These are phyloP conservation scores for Arachnopeziza araneosa DNA, from an alignment of 2,329 filamentous ascomycete species.

Conservation along the genomic window DNA sequence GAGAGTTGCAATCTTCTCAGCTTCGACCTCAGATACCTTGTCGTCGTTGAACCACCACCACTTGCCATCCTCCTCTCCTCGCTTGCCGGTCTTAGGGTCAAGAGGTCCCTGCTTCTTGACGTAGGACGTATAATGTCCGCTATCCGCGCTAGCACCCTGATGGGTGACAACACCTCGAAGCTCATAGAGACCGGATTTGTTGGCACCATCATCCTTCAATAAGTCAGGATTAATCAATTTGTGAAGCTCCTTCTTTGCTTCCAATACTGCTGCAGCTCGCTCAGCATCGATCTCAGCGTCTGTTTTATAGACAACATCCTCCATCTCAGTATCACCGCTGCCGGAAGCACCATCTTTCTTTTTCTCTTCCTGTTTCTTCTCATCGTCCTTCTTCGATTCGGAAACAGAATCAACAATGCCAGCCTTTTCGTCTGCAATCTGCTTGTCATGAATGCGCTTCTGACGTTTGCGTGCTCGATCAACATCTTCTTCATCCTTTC, in stretches of 20 bases:
- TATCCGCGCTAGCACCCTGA: slow-evolving; percentile 93
- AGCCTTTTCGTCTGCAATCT: slow-evolving; percentile 43
- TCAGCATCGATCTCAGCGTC: slow-evolving; percentile 91
- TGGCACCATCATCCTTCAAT: slow-evolving; percentile 72
- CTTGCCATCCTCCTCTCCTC: slow-evolving; percentile 78
- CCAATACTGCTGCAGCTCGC: slow-evolving; percentile 65
- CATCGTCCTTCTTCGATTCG: slow-evolving; percentile 42
- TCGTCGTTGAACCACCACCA: slow-evolving; percentile 99
- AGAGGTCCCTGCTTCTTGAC: slow-evolving; percentile 81
- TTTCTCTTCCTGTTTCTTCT: slow-evolving; percentile 40
- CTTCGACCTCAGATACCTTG: slow-evolving; percentile 85
- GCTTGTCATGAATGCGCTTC: slow-evolving; percentile 56
- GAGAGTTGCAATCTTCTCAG: slow-evolving; percentile 85
- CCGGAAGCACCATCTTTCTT: slow-evolving; percentile 40
- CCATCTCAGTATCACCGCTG: slow-evolving; percentile 68
- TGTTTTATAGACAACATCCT: slow-evolving; percentile 65
- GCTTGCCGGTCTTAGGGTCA: slow-evolving; percentile 71
- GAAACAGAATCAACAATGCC: slow-evolving; percentile 39
- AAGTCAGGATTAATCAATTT: slow-evolving; percentile 71
- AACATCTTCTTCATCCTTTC: slow-evolving; percentile 91
- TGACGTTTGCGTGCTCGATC: slow-evolving; percentile 89
- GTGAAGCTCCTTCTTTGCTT: slow-evolving; percentile 83
- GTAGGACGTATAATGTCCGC: slow-evolving; percentile 95
- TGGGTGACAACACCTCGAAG: slow-evolving; percentile 91
- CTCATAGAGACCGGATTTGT: slow-evolving; percentile 93